Base-by-base conservation (phyloP, 106 monocot species). In the Allium cepa region DNA sequence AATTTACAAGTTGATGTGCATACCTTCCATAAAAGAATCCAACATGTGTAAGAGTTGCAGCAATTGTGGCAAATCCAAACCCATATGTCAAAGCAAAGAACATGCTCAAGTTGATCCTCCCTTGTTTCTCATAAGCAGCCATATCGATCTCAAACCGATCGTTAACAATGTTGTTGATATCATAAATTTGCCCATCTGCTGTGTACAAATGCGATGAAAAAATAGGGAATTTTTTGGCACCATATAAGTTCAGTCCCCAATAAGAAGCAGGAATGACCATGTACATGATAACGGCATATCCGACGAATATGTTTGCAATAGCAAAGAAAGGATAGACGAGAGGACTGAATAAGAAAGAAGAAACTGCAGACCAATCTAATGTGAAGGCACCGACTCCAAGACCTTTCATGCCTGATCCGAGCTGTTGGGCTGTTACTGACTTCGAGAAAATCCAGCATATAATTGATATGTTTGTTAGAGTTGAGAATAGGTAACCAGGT, bases 291-390 rank as follows among this genome's bases (percentile, higher is more conserved):
- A 82, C 0, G 27, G 75, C 53, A 49, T 78, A 96, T 55, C 95
- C 95, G 10, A 82, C 26, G 61, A 88, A 96, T 62, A 88, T 68
- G 69, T 96, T 96, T 71, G 56, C 75, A 47, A 88, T 91, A 78
- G 95, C 85, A 11, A 91, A 96, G 85, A 96, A 96, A 8, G 95
- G 95, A 73, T 73, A 78, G 52, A 90, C 60, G 0, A 96, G 82
- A 4, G 95, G 95, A 66, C 91, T 91, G 82, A 76, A 79, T 75
- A 96, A 81, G 80, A 83, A 96, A n/a, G 95, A 88, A 53, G 91
- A 76, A 28, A 91, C 75, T 3, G 91, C 73, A 0, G 81, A 60
- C 95, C 95, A 96, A 71, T 96, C 95, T 3, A 96, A 81, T 10
- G 95, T 91, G 77, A 96, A 74, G 63, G 95, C 88, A 0, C 85